Evolutionary conservation across 345 rosid genomes (phyloP), one percentile per base, ranked within the genome.

Genomic region (Rhodamnia argentea): DNA sequence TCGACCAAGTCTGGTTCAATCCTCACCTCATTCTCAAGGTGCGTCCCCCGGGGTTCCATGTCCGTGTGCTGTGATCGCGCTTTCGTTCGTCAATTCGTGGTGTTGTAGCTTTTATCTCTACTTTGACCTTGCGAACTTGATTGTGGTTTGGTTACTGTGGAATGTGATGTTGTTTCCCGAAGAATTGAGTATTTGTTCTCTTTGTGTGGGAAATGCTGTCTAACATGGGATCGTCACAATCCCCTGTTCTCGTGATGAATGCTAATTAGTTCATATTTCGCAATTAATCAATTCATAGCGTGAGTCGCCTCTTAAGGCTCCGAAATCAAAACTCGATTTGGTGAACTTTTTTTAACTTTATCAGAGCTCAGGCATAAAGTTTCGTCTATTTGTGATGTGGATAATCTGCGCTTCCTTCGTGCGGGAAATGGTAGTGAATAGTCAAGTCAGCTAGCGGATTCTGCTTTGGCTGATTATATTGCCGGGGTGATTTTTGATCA

Each of bases 11-110:
- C 87, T 94, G 93, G 93, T 96, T 97, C 93, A 97, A 96, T 87
- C 94, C 99, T 26, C 87, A 95, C 90, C 99, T 95, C 86, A 93
- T 97, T 78, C 87, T 97, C 52, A 96, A 95, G 99, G 99, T 96
- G 87, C 82, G 76, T 42, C 60, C 57, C 40, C 37, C 29, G 20
- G 24, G 24, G 9, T 83, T 15, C 20, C 37, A 26, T 15, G 16
- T 27, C 57, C 50, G 16, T 26, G 5, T 62, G 75, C 75, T 62
- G 26, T 3, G 75, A 26, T 29, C 75, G 75, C 6, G 22, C 47
- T 14, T 40, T 40, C 82, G 55, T 6, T 53, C 55, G 55, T 16
- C 20, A 53, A 52, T 4, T 29, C 6, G 23, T 5, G 1, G 24
- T 29, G 44, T 64, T 64, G 8, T 16, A 27, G 52, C 52, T 11